phyloP scores from a whole-genome alignment of 768 basidiomycete species.

The Kwoniella pini region DNA sequence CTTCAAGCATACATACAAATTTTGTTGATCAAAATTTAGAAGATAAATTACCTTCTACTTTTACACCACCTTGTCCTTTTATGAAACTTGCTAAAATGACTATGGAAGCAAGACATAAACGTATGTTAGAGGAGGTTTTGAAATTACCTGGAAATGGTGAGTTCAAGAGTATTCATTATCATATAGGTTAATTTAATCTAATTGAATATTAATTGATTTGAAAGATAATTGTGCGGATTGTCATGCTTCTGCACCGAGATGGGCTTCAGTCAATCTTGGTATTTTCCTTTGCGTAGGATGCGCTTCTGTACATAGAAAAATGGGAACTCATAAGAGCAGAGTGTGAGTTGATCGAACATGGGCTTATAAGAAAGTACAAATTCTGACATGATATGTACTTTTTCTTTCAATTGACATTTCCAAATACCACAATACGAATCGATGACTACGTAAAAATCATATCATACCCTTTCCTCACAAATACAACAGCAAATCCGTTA shows the following conservation, averaged over 20 bases:
- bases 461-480: too few relatives aligned
- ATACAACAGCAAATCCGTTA: conserved; percentile 74
- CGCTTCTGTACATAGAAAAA: conserved; percentile 88
- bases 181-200: too few relatives aligned
- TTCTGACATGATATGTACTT: too few relatives aligned
- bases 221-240: conserved; percentile 95
- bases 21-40: not conserved
- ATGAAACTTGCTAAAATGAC: conserved; percentile 9
- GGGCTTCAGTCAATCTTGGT: conserved; percentile 86
- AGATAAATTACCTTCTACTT: not conserved
- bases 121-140: conserved; percentile 67
- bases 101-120: conserved; percentile 36
- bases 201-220: too few relatives aligned
- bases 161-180: too few relatives aligned
- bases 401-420: too few relatives aligned
- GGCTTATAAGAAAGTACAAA: too few relatives aligned
- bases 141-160: conserved; percentile 77
- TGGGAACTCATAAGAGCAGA: conserved; percentile 90
- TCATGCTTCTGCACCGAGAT: conserved; percentile 75
- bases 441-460: too few relatives aligned
- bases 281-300: conserved; percentile 70
- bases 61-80: conserved; percentile 14
- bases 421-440: too few relatives aligned
- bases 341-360: conserved; percentile 78
- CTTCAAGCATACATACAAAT: not conserved